Conservation (phyloP, 805 yeast species). For the Grigorovia yakushimaensis region DNA sequence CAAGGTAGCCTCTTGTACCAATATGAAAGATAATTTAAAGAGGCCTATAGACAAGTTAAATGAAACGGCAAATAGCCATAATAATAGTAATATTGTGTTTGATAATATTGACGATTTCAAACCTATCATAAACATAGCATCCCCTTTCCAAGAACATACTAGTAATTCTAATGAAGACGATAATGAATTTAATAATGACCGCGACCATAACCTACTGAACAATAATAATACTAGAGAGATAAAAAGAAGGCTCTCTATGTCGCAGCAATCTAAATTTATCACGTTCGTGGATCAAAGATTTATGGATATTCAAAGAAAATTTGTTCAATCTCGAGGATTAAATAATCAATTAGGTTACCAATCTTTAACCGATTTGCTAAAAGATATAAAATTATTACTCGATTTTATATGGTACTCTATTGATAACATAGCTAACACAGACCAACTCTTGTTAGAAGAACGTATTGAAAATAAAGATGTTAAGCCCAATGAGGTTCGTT, state of each 20-base stretch:
- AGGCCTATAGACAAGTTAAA: not conserved
- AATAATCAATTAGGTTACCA: constrained; percentile 25
- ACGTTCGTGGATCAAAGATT: constrained; percentile 46
- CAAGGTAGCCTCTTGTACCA: not conserved
- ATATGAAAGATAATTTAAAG: not conserved
- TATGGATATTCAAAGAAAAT: constrained; percentile 45
- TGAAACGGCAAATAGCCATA: not conserved
- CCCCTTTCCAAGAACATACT: constrained; percentile 12
- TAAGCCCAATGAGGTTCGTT: not conserved
- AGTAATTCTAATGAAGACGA: not conserved
- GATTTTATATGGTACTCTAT: constrained; percentile 58
- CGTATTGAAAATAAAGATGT: not conserved
- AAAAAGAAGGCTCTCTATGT: constrained; percentile 28
- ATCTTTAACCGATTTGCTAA: constrained; percentile 29
- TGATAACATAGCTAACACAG: constrained; percentile 27
- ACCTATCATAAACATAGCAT: constrained; percentile 22
- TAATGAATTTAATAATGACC: not conserved
- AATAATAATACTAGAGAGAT: constrained; percentile 1
- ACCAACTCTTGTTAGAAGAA: constrained; percentile 9
- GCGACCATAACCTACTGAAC: not conserved
- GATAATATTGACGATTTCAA: constrained; percentile 25
- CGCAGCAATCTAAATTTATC: constrained; percentile 49
- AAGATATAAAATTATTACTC: constrained; percentile 39
- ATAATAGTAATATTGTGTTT: constrained; percentile 5
- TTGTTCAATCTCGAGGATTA: constrained; percentile 36